phyloP scores from a whole-genome alignment of 2,329 filamentous ascomycete species.

The Whalleya microplaca region DNA sequence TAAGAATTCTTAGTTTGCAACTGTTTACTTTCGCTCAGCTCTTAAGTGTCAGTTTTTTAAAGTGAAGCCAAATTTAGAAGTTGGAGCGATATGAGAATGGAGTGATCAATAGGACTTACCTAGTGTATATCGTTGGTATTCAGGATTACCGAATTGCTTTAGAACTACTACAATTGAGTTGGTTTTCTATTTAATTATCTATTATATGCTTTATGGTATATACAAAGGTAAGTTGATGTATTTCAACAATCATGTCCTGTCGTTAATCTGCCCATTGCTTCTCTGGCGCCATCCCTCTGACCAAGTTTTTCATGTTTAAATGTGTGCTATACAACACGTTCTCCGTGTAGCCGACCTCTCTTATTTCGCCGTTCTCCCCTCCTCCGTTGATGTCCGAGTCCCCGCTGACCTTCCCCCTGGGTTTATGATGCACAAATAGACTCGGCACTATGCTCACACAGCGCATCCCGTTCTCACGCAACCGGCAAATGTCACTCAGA shows the following conservation, averaged over 20 bases:
- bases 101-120: no score
- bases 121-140: no score
- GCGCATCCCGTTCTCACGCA: constrained; percentile 31
- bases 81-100: no score
- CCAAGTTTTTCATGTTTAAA: constrained; percentile 37
- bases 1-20: no score
- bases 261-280: constrained; percentile 28
- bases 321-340: constrained; percentile 39
- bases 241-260: background rate
- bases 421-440: constrained; percentile 40
- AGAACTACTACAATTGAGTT: no score
- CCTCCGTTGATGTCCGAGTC: constrained; percentile 39
- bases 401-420: constrained; percentile 31
- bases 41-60: no score
- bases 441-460: constrained; percentile 41
- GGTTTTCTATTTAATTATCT: no score
- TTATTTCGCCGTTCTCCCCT: constrained; percentile 22
- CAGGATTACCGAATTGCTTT: no score
- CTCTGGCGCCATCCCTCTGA: constrained; percentile 32
- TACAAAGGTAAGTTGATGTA: background rate
- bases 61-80: no score
- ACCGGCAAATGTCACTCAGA: constrained; percentile 42
- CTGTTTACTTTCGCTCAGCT: no score
- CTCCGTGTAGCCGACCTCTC: constrained; percentile 38
- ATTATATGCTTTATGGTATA: background rate